Evolutionary conservation across 192 early-diverging fungal species (phyloP).

Genomic region (Backusella macrospora): DNA sequence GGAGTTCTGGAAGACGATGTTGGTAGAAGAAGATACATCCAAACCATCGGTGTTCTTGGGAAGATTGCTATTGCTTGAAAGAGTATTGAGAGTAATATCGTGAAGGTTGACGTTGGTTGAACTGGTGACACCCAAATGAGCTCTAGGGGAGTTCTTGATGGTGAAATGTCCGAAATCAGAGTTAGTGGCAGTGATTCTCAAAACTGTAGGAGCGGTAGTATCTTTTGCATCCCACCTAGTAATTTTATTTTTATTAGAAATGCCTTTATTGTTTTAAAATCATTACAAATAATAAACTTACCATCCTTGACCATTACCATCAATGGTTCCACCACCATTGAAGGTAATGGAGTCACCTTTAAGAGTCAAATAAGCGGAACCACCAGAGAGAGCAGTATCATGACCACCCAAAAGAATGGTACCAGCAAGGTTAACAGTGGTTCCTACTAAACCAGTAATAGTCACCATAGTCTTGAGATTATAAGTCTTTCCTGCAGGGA

Average conservation of each 20-base stretch:
- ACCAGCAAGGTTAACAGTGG: conserved; percentile 20
- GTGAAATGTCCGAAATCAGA: conserved; percentile 28
- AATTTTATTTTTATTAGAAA: too few relatives aligned
- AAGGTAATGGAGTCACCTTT: too few relatives aligned
- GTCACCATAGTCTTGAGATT: conserved; percentile 19
- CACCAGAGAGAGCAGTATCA: conserved; percentile 4
- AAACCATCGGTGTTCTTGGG: conserved; percentile 55
- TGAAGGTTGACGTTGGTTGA: conserved; percentile 10
- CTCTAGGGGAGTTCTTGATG: conserved; percentile 28
- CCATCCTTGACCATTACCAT: too few relatives aligned
- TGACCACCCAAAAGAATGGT: conserved; percentile 19
- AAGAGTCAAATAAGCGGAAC: conserved; percentile 19
- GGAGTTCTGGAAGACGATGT: too few relatives aligned
- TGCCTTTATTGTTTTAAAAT: background rate
- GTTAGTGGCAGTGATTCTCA: conserved; percentile 12
- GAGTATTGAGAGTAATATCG: conserved; percentile 19
- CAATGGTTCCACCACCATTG: too few relatives aligned
- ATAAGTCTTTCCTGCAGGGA: conserved; percentile 15
- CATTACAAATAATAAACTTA: conserved; percentile 13
- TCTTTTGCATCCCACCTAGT: conserved; percentile 21
- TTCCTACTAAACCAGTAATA: conserved; percentile 9
- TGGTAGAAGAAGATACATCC: conserved; percentile 38
- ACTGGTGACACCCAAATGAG: conserved; percentile 26
- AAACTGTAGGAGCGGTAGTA: too few relatives aligned
- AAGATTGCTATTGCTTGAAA: conserved; percentile 21